A percentile compares a stretch with the other conserved stretches of the same genome.
Evolutionary conservation across 2,329 filamentous ascomycete species (phyloP).

Genomic region (Claviceps spartinae): DNA sequence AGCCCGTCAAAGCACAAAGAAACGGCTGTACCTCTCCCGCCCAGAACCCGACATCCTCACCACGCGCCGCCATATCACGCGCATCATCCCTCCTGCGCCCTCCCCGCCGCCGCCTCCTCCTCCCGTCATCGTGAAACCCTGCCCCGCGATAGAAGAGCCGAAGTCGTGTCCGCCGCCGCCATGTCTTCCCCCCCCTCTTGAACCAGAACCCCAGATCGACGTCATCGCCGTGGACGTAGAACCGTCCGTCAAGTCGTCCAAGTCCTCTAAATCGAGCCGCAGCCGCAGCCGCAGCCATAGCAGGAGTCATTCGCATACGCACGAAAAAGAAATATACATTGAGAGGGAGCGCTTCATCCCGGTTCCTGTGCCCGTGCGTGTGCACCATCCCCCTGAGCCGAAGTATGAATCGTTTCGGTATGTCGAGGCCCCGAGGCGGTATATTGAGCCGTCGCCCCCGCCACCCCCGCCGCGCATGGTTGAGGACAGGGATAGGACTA

Average conservation of each 20-base stretch:
- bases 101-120: slow-evolving; percentile 15
- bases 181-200: slow-evolving; percentile 9
- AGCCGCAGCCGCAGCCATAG: slow-evolving; percentile 17
- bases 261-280: slow-evolving; percentile 4
- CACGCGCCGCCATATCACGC: slow-evolving; percentile 24
- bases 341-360: slow-evolving; percentile 38
- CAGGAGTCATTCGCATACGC: slow-evolving; percentile 10
- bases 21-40: slow-evolving; percentile 28
- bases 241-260: slow-evolving; percentile 11
- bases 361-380: slow-evolving; percentile 26
- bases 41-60: slow-evolving; percentile 25
- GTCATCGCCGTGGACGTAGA: slow-evolving; percentile 27
- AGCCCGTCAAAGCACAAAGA: slow-evolving; percentile 19
- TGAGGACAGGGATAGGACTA: slow-evolving; percentile 11
- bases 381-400: slow-evolving; percentile 20
- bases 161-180: background rate
- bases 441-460: slow-evolving; percentile 13
- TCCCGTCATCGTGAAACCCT: slow-evolving; percentile 1
- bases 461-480: slow-evolving; percentile 18
- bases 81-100: slow-evolving; percentile 22
- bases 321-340: slow-evolving; percentile 35
- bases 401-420: slow-evolving; percentile 38
- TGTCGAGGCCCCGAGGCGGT: slow-evolving; percentile 33
- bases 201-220: slow-evolving; percentile 20
- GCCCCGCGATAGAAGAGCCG: slow-evolving; percentile 8